phyloP scores from a whole-genome alignment of 1,284 basidiomycete genomes.

The Ganoderma meredithae region DNA sequence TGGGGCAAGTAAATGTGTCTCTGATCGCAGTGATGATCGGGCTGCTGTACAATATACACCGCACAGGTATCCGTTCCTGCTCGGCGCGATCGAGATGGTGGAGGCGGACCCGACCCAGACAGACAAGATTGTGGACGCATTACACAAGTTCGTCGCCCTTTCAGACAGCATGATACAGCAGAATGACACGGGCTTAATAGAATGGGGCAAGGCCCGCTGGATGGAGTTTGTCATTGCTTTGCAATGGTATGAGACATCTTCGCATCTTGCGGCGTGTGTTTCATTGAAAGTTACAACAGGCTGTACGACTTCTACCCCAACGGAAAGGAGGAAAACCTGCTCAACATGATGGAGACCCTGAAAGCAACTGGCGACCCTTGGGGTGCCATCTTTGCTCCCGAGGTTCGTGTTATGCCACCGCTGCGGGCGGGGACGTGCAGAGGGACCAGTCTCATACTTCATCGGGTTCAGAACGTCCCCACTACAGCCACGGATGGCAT shows the following conservation, averaged over 20 bases:
- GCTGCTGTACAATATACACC: background rate
- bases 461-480: slow-evolving; percentile 48
- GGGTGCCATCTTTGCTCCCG: slow-evolving; percentile 42
- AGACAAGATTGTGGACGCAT: slow-evolving; percentile 50
- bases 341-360: slow-evolving; percentile 60
- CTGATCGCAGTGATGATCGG: background rate
- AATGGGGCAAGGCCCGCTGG: slow-evolving; percentile 60
- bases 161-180: slow-evolving; percentile 48
- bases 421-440: background rate
- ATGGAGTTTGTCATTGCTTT: slow-evolving; percentile 60
- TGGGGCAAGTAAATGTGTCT: slow-evolving; percentile 54
- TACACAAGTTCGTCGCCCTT: slow-evolving; percentile 54
- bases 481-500: slow-evolving; percentile 41
- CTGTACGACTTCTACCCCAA: slow-evolving; percentile 58
- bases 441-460: background rate
- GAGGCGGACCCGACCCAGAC: slow-evolving; percentile 54
- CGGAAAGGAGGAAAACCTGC: slow-evolving; percentile 54
- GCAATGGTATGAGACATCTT: slow-evolving; percentile 51
- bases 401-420: slow-evolving; percentile 25
- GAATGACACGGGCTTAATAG: slow-evolving; percentile 52
- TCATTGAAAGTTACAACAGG: slow-evolving; percentile 28
- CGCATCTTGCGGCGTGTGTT: slow-evolving; percentile 35
- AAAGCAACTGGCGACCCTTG: slow-evolving; percentile 58
- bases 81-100: slow-evolving; percentile 59
- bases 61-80: slow-evolving; percentile 57